Evolutionary conservation across 176 grass and related monocot species (phyloP).

Genomic region (Eleusine indica): DNA sequence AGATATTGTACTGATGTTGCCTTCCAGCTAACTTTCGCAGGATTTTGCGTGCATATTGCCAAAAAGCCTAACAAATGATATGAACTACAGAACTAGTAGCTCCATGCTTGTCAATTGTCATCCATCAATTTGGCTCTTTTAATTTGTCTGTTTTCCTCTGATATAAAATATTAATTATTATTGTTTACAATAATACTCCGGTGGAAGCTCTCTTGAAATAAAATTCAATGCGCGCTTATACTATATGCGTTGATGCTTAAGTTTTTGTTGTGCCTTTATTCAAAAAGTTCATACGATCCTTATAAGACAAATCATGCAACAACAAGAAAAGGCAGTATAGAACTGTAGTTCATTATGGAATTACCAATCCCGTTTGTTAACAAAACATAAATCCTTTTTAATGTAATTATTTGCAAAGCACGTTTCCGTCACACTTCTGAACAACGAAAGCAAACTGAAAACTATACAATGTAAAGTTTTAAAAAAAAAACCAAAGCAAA

Average conservation of each 20-base stretch:
- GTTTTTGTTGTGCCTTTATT: background rate
- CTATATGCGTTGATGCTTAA: background rate
- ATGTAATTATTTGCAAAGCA: background rate
- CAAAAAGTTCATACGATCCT: background rate
- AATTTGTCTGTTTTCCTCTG: background rate
- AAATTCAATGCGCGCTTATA: background rate
- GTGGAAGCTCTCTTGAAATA: background rate
- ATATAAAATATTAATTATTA: background rate
- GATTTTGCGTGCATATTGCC: slow-evolving; percentile 22
- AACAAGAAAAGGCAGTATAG: background rate
- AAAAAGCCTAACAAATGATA: background rate
- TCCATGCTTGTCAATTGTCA: slow-evolving; percentile 34
- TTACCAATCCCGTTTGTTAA: slow-evolving; percentile 1
- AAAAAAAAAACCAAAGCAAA: no score
- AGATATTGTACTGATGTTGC: background rate
- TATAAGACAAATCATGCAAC: background rate
- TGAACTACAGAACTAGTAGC: background rate
- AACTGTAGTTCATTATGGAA: slow-evolving; percentile 22
- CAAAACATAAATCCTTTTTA: background rate
- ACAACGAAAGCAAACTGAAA: slow-evolving; percentile 6
- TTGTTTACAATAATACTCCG: background rate
- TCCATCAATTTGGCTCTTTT: slow-evolving; percentile 18
- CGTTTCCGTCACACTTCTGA: background rate
- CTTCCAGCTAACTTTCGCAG: slow-evolving; percentile 23
- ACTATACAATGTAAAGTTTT: no score